Conservation (phyloP, 139 green algal species). For the Trebouxia sp. region DNA sequence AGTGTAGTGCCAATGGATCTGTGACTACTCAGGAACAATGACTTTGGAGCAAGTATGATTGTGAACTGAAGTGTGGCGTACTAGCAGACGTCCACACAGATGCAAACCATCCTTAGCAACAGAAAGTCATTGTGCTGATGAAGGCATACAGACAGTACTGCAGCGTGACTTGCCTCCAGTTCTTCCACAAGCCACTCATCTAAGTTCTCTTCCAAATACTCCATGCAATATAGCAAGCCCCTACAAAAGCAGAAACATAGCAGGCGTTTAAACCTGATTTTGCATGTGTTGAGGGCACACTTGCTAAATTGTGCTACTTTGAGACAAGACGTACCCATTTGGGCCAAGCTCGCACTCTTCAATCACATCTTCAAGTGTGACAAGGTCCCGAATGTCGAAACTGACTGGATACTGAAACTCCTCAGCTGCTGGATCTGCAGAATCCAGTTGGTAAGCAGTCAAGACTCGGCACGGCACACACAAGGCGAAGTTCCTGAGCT, state of each 20-base stretch:
- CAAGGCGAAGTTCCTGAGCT: not conserved
- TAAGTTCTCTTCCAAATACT: conserved; percentile 97
- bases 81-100: no score
- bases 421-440: conserved; percentile 85
- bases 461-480: not conserved
- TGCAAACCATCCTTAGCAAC: no score
- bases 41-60: no score
- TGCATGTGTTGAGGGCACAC: no score
- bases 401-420: conserved; percentile 90
- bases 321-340: conserved; percentile 77
- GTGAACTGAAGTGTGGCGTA: no score
- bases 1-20: no score
- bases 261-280: no score
- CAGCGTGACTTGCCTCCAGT: conserved; percentile 63
- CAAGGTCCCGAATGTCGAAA: conserved; percentile 86
- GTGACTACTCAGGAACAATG: no score
- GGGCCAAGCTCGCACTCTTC: conserved; percentile 94
- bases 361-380: conserved; percentile 94
- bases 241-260: no score
- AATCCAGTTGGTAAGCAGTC: no score
- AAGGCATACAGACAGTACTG: not conserved
- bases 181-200: conserved; percentile 92
- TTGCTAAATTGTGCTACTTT: no score
- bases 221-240: conserved; percentile 98
- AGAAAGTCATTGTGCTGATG: not conserved